phyloP scores from a whole-genome alignment of 768 basidiomycete species.

The Piloderma croceum region DNA sequence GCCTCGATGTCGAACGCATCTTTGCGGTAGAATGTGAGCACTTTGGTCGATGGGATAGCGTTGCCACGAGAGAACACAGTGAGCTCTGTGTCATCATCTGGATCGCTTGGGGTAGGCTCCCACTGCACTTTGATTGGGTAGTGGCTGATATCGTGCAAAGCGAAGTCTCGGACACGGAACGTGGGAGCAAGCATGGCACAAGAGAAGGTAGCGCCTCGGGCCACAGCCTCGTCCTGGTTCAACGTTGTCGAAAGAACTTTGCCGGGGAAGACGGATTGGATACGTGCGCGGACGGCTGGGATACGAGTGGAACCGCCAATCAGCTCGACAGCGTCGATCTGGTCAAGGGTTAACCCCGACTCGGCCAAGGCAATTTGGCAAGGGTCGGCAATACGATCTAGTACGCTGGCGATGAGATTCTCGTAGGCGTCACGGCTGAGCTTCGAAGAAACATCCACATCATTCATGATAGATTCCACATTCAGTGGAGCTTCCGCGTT shows the following conservation, averaged over 20 bases:
- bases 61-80: constrained; percentile 87
- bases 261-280: constrained; percentile 76
- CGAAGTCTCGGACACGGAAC: constrained; percentile 96
- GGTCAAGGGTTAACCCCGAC: constrained; percentile 73
- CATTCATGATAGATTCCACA: constrained; percentile 95
- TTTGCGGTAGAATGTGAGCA: constrained; percentile 90
- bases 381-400: constrained; percentile 72
- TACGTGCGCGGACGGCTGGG: constrained; percentile 84
- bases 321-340: constrained; percentile 89
- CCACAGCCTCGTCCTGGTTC: constrained; percentile 97
- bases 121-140: constrained; percentile 92
- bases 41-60: constrained; percentile 86
- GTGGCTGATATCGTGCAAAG: constrained; percentile 75
- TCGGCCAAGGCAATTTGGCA: constrained; percentile 75
- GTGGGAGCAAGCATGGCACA: constrained; percentile 97
- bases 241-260: constrained; percentile 86
- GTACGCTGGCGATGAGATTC: constrained; percentile 63
- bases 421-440: constrained; percentile 83
- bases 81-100: constrained; percentile 88
- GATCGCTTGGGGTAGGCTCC: constrained; percentile 67
- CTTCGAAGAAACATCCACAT: constrained; percentile 86
- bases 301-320: constrained; percentile 92
- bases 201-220: constrained; percentile 93
- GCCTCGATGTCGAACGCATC: constrained; percentile 87
- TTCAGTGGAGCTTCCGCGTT: constrained; percentile 84